Evolutionary conservation across 2,329 filamentous ascomycete species (phyloP).

Genomic region (Diaporthe ampelina): DNA sequence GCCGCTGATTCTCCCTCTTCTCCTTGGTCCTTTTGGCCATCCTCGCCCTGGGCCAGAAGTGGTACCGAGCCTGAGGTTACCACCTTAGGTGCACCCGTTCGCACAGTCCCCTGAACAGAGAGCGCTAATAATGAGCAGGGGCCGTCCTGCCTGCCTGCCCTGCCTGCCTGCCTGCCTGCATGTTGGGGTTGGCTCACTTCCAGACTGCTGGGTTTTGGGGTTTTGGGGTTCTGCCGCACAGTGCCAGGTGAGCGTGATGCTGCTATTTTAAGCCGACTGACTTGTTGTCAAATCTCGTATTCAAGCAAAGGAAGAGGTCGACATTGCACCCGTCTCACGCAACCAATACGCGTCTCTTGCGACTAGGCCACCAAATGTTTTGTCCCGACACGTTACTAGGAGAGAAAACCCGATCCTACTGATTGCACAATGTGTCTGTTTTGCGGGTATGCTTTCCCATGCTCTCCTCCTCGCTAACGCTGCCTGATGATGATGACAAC

Average conservation of each 20-base stretch:
- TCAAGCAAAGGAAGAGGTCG: constrained; percentile 8
- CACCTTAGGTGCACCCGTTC: no score
- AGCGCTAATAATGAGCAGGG: neutral
- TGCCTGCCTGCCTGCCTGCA: no score
- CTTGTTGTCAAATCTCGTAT: constrained; percentile 22
- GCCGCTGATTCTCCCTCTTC: neutral
- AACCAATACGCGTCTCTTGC: neutral
- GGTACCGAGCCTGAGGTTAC: neutral
- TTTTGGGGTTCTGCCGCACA: neutral
- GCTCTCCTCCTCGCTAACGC: neutral
- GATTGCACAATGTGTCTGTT: no score
- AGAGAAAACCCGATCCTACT: no score
- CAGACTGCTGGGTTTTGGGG: constrained; percentile 3
- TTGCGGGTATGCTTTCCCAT: neutral
- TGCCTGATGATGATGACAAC: neutral
- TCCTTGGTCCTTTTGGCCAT: neutral
- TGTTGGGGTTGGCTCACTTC: neutral
- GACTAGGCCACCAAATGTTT: neutral
- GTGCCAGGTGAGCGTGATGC: neutral
- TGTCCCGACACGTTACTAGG: neutral
- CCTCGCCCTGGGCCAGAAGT: neutral
- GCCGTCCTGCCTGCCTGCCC: no score
- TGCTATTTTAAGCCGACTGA: constrained; percentile 27
- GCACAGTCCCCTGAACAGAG: neutral
- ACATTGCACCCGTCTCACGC: constrained; percentile 14